phyloP scores from a whole-genome alignment of 129 eudicot genomes.

The Scalesia atractyloides region DNA sequence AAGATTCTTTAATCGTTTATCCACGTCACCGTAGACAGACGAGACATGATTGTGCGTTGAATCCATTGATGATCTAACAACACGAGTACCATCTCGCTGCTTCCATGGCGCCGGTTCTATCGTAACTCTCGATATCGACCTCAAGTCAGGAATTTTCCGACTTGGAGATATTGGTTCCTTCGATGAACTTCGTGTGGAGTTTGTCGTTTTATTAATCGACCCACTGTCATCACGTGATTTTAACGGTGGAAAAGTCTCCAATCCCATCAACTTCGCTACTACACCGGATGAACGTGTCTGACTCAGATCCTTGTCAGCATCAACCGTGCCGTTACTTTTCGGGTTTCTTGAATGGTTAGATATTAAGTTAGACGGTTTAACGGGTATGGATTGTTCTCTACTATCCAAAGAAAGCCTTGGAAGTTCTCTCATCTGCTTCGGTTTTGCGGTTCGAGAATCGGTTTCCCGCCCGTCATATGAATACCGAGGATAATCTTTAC shows the following conservation, averaged over 20 bases:
- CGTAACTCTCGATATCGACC: constrained; percentile 55
- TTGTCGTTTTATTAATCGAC: constrained; percentile 19
- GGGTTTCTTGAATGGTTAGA: constrained; percentile 33
- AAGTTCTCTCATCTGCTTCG: constrained; percentile 31
- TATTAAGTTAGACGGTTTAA: constrained; percentile 15
- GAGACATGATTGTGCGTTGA: constrained; percentile 29
- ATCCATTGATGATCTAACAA: constrained; percentile 35
- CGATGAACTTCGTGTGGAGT: constrained; percentile 41
- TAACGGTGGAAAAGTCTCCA: constrained; percentile 48
- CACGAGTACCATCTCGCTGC: constrained; percentile 36
- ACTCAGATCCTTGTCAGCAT: constrained; percentile 33
- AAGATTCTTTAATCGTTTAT: constrained; percentile 78
- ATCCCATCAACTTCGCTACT: constrained; percentile 93
- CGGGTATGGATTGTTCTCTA: constrained; percentile 48
- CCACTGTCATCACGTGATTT: constrained; percentile 28
- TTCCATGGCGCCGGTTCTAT: constrained; percentile 96
- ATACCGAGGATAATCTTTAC: constrained; percentile 62
- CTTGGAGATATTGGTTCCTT: constrained; percentile 47
- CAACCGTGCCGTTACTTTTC: constrained; percentile 18
- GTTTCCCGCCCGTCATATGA: constrained; percentile 75
- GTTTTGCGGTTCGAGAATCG: constrained; percentile 22
- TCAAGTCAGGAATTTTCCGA: constrained; percentile 62
- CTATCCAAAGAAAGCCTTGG: constrained; percentile 81
- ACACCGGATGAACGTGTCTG: constrained; percentile 71
- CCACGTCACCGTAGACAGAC: constrained; percentile 76